Percentiles rank a stretch among this genome's conserved stretches.
phyloP scores from a whole-genome alignment of 1,284 basidiomycete species.

The Heimioporus punctisporus region DNA sequence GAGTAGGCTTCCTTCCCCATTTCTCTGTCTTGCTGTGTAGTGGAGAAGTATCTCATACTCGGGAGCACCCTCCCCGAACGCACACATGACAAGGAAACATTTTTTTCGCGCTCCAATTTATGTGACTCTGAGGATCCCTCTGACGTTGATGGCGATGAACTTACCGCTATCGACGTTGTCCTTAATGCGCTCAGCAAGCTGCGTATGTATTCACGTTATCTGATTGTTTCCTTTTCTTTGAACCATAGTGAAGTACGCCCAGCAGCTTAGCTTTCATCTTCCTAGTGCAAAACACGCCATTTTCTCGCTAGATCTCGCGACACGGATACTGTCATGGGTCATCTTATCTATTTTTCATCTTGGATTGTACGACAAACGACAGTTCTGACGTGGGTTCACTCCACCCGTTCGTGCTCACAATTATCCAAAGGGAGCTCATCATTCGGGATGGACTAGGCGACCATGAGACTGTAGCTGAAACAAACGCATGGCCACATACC shows the following conservation, averaged over 20 bases:
- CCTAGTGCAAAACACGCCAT: constrained; percentile 61
- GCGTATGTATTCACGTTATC: constrained; percentile 54
- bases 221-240: neutral
- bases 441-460: no score
- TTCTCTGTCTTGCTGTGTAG: constrained; percentile 40
- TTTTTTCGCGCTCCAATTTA: constrained; percentile 31
- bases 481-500: no score
- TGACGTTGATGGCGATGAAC: constrained; percentile 67
- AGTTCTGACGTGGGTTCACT: constrained; percentile 48
- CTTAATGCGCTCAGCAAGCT: constrained; percentile 75
- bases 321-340: constrained; percentile 82
- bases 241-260: constrained; percentile 84
- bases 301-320: constrained; percentile 84
- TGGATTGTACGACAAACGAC: constrained; percentile 33
- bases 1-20: constrained; percentile 56
- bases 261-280: constrained; percentile 81
- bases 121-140: constrained; percentile 76
- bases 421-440: no score
- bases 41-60: constrained; percentile 81
- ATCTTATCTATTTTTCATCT: constrained; percentile 78
- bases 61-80: constrained; percentile 74
- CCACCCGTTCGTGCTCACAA: no score
- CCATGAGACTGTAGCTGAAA: no score
- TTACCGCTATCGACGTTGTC: constrained; percentile 68
- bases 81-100: constrained; percentile 67